These are phyloP conservation scores for Annulohypoxylon bovei DNA, from an alignment of 495 filamentous ascomycete species.

Conservation along the genomic window DNA sequence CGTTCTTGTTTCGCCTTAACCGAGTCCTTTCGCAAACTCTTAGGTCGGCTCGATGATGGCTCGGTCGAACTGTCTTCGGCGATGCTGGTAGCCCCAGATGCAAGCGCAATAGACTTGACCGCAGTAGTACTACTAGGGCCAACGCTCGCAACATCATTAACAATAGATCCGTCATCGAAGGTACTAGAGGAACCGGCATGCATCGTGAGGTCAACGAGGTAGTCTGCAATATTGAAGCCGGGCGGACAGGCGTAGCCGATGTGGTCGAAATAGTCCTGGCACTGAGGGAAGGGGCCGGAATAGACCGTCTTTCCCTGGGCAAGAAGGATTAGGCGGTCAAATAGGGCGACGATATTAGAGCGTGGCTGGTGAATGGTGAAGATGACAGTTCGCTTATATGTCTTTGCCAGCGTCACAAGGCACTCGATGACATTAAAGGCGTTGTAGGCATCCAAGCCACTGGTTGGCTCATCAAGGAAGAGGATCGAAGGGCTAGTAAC, in stretches of 20 bases:
- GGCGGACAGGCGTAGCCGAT: conserved; percentile 92
- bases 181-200: conserved; percentile 68
- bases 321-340: conserved; percentile 90
- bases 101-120: conserved; percentile 90
- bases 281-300: conserved; percentile 87
- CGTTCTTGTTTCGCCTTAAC: conserved; percentile 85
- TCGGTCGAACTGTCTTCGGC: conserved; percentile 62
- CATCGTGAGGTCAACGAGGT: conserved; percentile 97
- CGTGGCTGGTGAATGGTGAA: conserved; percentile 99
- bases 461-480: conserved; percentile 96
- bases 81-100: conserved; percentile 70
- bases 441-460: conserved; percentile 94
- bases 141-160: conserved; percentile 72
- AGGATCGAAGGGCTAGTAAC: conserved; percentile 98
- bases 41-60: conserved; percentile 66
- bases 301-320: conserved; percentile 92
- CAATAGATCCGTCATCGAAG: conserved; percentile 63
- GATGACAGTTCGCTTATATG: conserved; percentile 93
- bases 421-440: conserved; percentile 98
- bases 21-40: conserved; percentile 73
- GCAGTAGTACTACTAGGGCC: conserved; percentile 88
- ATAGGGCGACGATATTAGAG: conserved; percentile 99
- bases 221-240: conserved; percentile 98
- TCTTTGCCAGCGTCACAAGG: conserved; percentile 92
- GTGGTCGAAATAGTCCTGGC: conserved; percentile 91